A percentile compares a stretch with the other conserved stretches of the same genome.
phyloP scores from a whole-genome alignment of 2,329 filamentous ascomycete species.

The Aaosphaeria arxii region DNA sequence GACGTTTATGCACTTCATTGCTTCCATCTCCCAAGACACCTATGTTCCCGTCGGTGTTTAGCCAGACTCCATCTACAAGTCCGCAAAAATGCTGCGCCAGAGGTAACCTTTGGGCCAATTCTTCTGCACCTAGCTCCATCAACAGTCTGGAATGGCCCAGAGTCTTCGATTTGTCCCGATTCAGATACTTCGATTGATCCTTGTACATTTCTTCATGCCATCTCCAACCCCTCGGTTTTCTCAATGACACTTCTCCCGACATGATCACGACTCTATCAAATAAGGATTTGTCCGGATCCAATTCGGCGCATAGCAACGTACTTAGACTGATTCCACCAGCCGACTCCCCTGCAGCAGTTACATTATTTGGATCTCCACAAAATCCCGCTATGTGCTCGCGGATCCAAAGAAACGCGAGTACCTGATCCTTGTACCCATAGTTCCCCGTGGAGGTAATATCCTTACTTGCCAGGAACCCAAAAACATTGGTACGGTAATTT shows the following conservation, averaged over 20 bases:
- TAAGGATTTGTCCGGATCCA: conserved; percentile 10
- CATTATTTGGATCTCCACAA: conserved; percentile 36
- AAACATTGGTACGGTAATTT: conserved; percentile 31
- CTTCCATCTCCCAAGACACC: conserved; percentile 12
- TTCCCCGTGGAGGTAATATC: conserved; percentile 41
- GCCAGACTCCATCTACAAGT: conserved; percentile 19
- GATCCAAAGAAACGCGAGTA: conserved; percentile 37
- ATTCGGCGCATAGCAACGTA: conserved; percentile 23
- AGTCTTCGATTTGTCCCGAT: conserved; percentile 8
- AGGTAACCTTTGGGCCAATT: conserved; percentile 18
- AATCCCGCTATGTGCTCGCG: conserved; percentile 37
- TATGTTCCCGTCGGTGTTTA: conserved; percentile 16
- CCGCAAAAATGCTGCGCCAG: conserved; percentile 23
- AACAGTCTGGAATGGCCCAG: conserved; percentile 12
- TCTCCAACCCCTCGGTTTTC: conserved; percentile 19
- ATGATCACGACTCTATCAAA: conserved; percentile 29
- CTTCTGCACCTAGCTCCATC: conserved; percentile 14
- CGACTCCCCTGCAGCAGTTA: conserved; percentile 45
- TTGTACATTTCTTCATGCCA: conserved; percentile 27
- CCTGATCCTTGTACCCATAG: conserved; percentile 34
- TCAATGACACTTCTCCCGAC: conserved; percentile 27
- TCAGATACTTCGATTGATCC: conserved; percentile 19
- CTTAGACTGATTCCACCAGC: conserved; percentile 41
- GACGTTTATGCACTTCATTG: conserved; percentile 31
- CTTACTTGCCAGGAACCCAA: conserved; percentile 42